phyloP scores from a whole-genome alignment of 345 rosid genomes.

The Gossypium anomalum region DNA sequence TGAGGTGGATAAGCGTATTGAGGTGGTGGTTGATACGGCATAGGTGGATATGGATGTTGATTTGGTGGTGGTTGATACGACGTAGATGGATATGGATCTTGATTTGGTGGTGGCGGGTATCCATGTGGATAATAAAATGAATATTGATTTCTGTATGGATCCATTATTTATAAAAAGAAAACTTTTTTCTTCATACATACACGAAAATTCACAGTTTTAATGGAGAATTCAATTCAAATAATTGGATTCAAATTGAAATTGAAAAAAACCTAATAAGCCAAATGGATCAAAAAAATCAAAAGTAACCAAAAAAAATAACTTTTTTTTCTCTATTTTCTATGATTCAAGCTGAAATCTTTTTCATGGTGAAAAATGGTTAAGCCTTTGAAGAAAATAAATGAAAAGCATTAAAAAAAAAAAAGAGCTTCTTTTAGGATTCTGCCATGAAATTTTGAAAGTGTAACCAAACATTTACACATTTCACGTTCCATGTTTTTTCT shows the following conservation, averaged over 20 bases:
- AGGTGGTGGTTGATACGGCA: constrained; percentile 22
- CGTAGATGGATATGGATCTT: constrained; percentile 34
- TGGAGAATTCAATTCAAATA: neutral
- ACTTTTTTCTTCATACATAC: neutral
- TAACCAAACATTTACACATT: neutral
- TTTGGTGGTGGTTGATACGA: constrained; percentile 51
- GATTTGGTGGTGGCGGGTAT: neutral
- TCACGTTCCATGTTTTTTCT: neutral
- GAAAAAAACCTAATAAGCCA: neutral
- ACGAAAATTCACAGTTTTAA: neutral
- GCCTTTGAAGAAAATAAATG: neutral
- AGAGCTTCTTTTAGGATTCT: neutral
- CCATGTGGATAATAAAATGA: no score
- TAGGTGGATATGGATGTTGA: constrained; percentile 42
- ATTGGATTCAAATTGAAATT: neutral
- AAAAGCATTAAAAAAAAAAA: neutral
- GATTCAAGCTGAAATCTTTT: neutral
- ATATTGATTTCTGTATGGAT: no score
- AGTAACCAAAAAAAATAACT: neutral
- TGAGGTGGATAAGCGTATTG: constrained; percentile 38
- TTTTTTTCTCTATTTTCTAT: neutral
- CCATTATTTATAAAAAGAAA: neutral
- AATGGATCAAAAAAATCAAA: constrained; percentile 1
- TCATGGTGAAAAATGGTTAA: neutral
- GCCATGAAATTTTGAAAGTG: neutral